Evolutionary conservation across 139 green algal species (phyloP).

Genomic region (Spirogloea muscicola): DNA sequence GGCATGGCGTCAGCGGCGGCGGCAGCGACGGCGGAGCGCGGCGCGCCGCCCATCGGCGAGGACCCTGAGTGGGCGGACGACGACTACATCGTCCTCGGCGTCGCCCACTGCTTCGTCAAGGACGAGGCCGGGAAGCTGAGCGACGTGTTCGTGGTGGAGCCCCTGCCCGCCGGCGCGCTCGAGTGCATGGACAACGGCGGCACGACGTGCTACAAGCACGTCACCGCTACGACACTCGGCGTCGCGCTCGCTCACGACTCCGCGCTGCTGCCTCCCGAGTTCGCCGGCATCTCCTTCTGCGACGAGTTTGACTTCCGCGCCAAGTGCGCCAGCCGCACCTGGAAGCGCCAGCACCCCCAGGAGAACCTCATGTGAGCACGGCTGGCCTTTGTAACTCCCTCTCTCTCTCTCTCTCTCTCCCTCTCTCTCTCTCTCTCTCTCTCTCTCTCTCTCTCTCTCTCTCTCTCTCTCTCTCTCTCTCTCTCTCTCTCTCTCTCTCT

Average conservation of each 20-base stretch:
- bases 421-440: too few relatives aligned
- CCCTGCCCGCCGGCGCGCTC: constrained; percentile 70
- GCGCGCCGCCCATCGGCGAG: too few relatives aligned
- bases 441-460: too few relatives aligned
- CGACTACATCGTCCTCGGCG: constrained; percentile 52
- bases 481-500: too few relatives aligned
- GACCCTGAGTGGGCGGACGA: constrained; percentile 33
- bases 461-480: too few relatives aligned
- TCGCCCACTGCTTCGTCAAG: constrained; percentile 85
- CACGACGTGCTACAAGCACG: constrained; percentile 73
- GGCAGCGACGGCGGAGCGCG: too few relatives aligned
- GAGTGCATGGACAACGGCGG: constrained; percentile 79
- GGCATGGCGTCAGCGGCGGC: too few relatives aligned
- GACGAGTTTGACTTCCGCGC: constrained; percentile 74
- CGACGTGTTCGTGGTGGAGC: constrained; percentile 76
- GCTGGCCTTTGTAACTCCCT: too few relatives aligned
- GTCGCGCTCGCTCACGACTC: constrained; percentile 58
- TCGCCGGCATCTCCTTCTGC: constrained; percentile 60
- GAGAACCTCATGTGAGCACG: constrained; percentile 54
- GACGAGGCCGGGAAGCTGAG: constrained; percentile 62
- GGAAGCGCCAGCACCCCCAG: constrained; percentile 74
- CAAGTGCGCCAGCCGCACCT: constrained; percentile 73
- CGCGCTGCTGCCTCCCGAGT: constrained; percentile 61
- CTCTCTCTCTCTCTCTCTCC: too few relatives aligned
- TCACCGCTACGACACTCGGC: constrained; percentile 59